Conservation (phyloP, 305 asterid species). For the Fraxinus baroniana region DNA sequence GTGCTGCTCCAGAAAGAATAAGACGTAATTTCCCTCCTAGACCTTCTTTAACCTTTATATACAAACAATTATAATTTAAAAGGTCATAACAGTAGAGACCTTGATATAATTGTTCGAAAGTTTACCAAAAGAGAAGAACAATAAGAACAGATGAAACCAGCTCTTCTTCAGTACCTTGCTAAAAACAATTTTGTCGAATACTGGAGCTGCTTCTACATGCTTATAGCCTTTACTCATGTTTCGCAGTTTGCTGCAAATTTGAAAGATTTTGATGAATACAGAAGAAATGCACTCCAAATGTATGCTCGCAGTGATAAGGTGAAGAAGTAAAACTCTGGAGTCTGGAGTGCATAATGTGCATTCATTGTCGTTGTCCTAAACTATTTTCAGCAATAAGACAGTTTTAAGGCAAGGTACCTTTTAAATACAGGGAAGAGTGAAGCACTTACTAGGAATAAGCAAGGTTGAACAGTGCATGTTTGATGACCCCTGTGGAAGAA, state of each 20-base stretch:
- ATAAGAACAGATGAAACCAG: neutral
- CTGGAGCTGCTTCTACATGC: constrained; percentile 79
- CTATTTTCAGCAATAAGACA: neutral
- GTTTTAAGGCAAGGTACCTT: neutral
- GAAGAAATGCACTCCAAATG: neutral
- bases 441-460: constrained; percentile 72
- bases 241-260: constrained; percentile 59
- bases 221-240: constrained; percentile 69
- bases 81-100: constrained; percentile 1
- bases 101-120: neutral
- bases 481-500: constrained; percentile 59
- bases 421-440: neutral
- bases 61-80: neutral
- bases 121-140: neutral
- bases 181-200: constrained; percentile 64
- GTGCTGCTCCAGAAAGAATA: constrained; percentile 90
- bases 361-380: neutral
- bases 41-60: constrained; percentile 63
- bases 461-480: constrained; percentile 52
- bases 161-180: constrained; percentile 45
- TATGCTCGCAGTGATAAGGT: neutral
- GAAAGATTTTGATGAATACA: neutral
- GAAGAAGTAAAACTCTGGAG: neutral
- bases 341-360: neutral
- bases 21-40: constrained; percentile 82